Percentiles rank a stretch among this genome's conserved stretches.
Evolutionary conservation across 257 asterid genomes (phyloP).

Genomic region (Scutellaria minor): DNA sequence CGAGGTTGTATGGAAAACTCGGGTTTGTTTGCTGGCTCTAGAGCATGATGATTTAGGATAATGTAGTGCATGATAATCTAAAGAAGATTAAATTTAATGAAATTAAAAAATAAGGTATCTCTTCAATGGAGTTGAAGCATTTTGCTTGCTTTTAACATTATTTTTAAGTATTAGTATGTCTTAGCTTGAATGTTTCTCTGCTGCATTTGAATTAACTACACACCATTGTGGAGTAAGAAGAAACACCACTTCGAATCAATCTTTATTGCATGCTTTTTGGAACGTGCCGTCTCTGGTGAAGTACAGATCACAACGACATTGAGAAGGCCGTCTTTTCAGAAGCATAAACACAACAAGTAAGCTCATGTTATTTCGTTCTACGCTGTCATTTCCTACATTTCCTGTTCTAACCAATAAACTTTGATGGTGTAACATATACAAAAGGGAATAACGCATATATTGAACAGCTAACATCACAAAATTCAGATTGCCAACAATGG

Average conservation of each 20-base stretch:
- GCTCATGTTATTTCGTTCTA: neutral
- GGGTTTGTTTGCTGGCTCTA: neutral
- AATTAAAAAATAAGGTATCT: neutral
- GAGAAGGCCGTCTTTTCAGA: neutral
- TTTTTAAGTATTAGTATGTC: neutral
- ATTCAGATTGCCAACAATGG: slow-evolving; percentile 19
- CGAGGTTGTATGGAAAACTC: neutral
- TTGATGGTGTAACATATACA: slow-evolving; percentile 9
- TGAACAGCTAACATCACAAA: slow-evolving; percentile 31
- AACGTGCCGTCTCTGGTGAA: neutral
- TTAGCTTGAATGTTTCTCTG: neutral
- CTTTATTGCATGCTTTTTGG: no score
- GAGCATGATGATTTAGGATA: neutral
- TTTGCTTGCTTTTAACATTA: slow-evolving; percentile 15
- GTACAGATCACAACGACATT: neutral
- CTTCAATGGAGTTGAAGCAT: neutral
- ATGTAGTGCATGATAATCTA: neutral
- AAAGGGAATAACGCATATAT: neutral
- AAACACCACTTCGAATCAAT: no score
- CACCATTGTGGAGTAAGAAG: no score
- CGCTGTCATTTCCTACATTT: slow-evolving; percentile 11
- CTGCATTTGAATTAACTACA: no score
- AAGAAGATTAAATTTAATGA: neutral
- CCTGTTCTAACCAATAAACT: neutral
- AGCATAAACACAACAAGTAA: neutral